Evolutionary conservation across 2,329 filamentous ascomycete genomes (phyloP), one percentile per base, ranked within the genome.

Genomic region (Nigrospora sphaerica): DNA sequence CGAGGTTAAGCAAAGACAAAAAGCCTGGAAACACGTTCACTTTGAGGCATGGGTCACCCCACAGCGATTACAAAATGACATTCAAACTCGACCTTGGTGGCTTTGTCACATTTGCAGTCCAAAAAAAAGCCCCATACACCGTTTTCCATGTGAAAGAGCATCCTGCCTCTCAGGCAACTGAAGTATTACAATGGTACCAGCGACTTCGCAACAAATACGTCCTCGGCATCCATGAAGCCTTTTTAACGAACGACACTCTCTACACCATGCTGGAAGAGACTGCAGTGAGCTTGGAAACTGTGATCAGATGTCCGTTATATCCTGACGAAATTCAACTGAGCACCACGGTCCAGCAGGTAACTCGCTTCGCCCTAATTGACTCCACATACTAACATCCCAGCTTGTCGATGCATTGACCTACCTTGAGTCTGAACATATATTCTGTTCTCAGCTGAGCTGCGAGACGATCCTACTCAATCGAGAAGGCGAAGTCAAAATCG

Each of bases 1-100:
- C 31, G 31, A 40, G 17, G 12, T 11, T 40, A 3, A 31, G 19
- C 31, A 40, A 19, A n/a, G 13, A 19, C 16, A 40, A 40, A 40
- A 40, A 40, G 38, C 38, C n/a, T 28, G 4, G 31, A 19, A 16
- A 40, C 23, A 16, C 38, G n/a, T 31, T 40, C 14, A 31, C 16
- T 16, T 31, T 40, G 19, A 40, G 31, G 16, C 31, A 40, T 16
- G 38, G 31, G 31, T 40, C 38, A 19, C 38, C 19, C 23, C 38
- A 28, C 19, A 14, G 31, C 19, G 7, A 40, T 31, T 40, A 40
- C 13, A 40, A 40, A 31, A 40, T 40, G 38, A 28, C 38, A 31
- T 40, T 40, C 38, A 40, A 40, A 40, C 23, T 40, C 19, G 38
- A 40, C 19, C 38, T 40, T 31, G 38, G 38, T 40, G 38, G 38